A percentile compares a stretch with the other conserved stretches of the same genome.
Conservation (phyloP, 2,329 filamentous ascomycete genomes). For the Paecilomyces fulvus region DNA sequence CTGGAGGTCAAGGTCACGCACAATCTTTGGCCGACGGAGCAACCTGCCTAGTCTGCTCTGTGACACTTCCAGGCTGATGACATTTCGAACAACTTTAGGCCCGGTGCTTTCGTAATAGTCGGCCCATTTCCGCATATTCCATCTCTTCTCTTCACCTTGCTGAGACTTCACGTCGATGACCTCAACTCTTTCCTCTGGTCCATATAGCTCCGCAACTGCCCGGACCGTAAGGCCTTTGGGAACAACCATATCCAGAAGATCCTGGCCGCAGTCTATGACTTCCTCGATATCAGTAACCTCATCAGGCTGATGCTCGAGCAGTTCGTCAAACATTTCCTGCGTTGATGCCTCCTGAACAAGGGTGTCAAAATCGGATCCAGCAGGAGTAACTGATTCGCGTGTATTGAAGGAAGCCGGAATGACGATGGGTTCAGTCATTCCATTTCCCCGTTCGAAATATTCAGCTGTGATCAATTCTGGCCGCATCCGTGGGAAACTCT, state of each 20-base stretch:
- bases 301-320: slow-evolving; percentile 23
- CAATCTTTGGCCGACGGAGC: slow-evolving; percentile 55
- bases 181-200: slow-evolving; percentile 53
- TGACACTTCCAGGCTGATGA: slow-evolving; percentile 62
- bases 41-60: slow-evolving; percentile 54
- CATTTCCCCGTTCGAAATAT: slow-evolving; percentile 53
- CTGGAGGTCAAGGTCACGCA: slow-evolving; percentile 52
- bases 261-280: slow-evolving; percentile 53
- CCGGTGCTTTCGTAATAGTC: slow-evolving; percentile 58
- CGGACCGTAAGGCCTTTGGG: slow-evolving; percentile 56
- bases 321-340: slow-evolving; percentile 33
- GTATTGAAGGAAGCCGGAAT: slow-evolving; percentile 56
- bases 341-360: slow-evolving; percentile 26
- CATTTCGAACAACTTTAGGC: slow-evolving; percentile 56
- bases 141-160: slow-evolving; percentile 55
- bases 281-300: slow-evolving; percentile 25
- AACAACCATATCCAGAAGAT: slow-evolving; percentile 60
- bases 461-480: slow-evolving; percentile 56
- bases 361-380: slow-evolving; percentile 16
- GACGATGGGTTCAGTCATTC: slow-evolving; percentile 60
- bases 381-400: slow-evolving; percentile 32
- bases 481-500: slow-evolving; percentile 55
- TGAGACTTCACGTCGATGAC: slow-evolving; percentile 65
- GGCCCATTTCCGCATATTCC: slow-evolving; percentile 59
- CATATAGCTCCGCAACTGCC: slow-evolving; percentile 55